Conservation (phyloP, 2,329 filamentous ascomycete species). For the Fusarium algeriense region DNA sequence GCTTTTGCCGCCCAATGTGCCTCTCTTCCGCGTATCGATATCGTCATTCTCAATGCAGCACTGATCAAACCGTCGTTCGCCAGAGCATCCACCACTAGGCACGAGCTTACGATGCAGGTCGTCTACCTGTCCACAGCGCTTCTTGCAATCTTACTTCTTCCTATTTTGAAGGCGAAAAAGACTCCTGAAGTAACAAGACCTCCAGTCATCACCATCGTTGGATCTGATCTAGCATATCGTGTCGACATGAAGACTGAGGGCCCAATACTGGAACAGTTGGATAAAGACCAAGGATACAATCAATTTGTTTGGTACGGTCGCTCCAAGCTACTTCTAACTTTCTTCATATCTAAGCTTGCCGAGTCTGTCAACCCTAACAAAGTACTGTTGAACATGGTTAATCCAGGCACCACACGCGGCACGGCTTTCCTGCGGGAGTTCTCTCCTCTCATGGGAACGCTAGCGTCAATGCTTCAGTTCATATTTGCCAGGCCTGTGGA, state of each 20-base stretch:
- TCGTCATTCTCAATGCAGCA: not conserved
- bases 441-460: not conserved
- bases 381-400: not conserved
- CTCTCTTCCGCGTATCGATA: not conserved
- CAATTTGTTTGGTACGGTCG: not conserved
- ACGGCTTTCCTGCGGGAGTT: not conserved
- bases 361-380: not conserved
- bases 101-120: not conserved
- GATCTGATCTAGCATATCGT: not conserved
- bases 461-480: not conserved
- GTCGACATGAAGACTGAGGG: rapidly evolving
- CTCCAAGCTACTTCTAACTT: not conserved
- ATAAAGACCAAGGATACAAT: not conserved
- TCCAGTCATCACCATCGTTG: not conserved
- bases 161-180: not conserved
- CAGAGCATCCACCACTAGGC: not conserved
- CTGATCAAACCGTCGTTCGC: not conserved
- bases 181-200: rapidly evolving
- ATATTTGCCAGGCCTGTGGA: not conserved
- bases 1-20: not conserved
- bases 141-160: rapidly evolving
- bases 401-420: not conserved
- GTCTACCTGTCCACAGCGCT: not conserved
- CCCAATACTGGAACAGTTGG: not conserved
- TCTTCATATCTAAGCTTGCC: not conserved